These are phyloP conservation scores for Omphalotus guepiniiformis DNA, from an alignment of 768 basidiomycete species.

Conservation along the genomic window DNA sequence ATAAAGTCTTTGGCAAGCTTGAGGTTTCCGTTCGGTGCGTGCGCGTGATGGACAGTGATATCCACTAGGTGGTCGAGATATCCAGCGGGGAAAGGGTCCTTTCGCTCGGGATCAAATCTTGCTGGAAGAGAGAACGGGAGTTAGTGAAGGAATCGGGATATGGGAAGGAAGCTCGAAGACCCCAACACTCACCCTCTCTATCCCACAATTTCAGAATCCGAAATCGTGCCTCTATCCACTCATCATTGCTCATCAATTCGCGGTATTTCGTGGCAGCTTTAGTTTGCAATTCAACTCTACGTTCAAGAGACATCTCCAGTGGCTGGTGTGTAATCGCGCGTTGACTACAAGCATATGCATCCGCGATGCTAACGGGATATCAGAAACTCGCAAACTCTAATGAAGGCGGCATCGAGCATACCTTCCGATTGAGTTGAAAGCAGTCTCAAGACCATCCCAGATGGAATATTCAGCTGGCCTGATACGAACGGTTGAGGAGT, in stretches of 20 bases:
- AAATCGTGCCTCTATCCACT: neutral
- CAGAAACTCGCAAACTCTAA: neutral
- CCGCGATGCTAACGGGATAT: neutral
- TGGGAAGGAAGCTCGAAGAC: neutral
- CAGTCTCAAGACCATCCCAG: slow-evolving; percentile 7
- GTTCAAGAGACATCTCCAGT: neutral
- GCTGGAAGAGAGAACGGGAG: neutral
- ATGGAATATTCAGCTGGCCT: slow-evolving; percentile 5
- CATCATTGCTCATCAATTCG: neutral
- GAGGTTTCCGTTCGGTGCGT: slow-evolving; percentile 1
- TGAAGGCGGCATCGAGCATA: neutral
- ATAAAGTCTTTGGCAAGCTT: slow-evolving; percentile 1
- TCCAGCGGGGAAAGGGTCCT: neutral
- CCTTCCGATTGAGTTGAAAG: neutral
- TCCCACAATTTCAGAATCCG: slow-evolving; percentile 2
- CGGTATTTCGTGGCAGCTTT: neutral
- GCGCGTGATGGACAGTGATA: neutral
- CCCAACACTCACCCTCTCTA: neutral
- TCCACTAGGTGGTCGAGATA: neutral
- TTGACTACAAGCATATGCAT: neutral
- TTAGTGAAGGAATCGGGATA: neutral
- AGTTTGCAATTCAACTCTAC: neutral
- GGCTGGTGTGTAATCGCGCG: neutral
- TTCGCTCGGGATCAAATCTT: neutral
- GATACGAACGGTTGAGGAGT: neutral